Evolutionary conservation across 2,329 filamentous ascomycete species (phyloP).

Genomic region (Exophiala dermatitidis): DNA sequence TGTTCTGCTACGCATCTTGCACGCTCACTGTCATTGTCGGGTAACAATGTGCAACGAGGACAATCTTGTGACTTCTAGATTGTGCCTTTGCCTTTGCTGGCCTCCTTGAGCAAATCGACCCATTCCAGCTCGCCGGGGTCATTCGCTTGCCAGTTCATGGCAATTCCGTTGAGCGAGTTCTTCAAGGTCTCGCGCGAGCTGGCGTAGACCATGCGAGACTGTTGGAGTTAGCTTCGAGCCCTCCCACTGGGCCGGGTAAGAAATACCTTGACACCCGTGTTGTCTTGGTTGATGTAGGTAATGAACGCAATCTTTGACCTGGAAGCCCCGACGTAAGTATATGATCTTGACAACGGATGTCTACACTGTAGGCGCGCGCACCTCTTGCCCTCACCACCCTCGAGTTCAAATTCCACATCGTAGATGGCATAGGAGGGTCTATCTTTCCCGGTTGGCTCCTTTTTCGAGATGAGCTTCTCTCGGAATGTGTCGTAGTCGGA

Average conservation of each 20-base stretch:
- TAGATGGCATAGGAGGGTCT: conserved; percentile 45
- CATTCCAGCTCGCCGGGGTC: conserved; percentile 32
- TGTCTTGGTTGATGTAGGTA: conserved; percentile 31
- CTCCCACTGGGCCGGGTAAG: neutral
- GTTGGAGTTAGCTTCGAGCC: conserved; percentile 16
- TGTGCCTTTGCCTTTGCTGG: conserved; percentile 29
- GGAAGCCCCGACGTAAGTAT: neutral
- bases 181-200: conserved; percentile 44
- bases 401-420: conserved; percentile 45
- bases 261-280: conserved; percentile 27
- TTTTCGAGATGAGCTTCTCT: conserved; percentile 38
- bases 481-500: conserved; percentile 45
- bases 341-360: too few relatives aligned
- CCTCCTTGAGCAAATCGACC: conserved; percentile 30
- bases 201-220: conserved; percentile 47
- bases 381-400: conserved; percentile 44
- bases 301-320: conserved; percentile 49
- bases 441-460: conserved; percentile 38
- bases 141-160: conserved; percentile 32
- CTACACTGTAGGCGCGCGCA: conserved; percentile 26
- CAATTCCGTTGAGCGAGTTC: conserved; percentile 40
- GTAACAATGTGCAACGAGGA: conserved; percentile 2
- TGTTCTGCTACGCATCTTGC: neutral
- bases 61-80: conserved; percentile 12
- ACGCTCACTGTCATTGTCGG: neutral